phyloP scores from a whole-genome alignment of 2,329 filamentous ascomycete species.

The Cladosporium austrohemisphaericum region DNA sequence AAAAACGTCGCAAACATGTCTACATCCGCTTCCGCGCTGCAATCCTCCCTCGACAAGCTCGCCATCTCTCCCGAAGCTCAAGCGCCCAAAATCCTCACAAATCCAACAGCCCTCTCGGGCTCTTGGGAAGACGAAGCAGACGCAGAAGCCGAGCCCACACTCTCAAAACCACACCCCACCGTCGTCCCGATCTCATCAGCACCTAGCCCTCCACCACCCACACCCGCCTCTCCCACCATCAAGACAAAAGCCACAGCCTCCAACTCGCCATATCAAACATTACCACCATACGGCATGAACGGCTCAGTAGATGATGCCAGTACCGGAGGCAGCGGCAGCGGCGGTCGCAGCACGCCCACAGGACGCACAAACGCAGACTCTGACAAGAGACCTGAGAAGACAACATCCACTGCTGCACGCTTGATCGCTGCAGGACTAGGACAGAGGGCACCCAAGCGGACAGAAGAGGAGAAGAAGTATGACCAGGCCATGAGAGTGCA shows the following conservation, averaged over 20 bases:
- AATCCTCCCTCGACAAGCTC: constrained; percentile 32
- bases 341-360: background rate
- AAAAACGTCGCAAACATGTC: constrained; percentile 12
- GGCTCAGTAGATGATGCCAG: constrained; percentile 18
- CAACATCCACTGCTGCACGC: constrained; percentile 81
- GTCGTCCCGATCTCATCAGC: constrained; percentile 28
- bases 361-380: constrained; percentile 7
- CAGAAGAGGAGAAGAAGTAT: constrained; percentile 84
- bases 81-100: constrained; percentile 7
- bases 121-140: constrained; percentile 72
- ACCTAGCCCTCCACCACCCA: constrained; percentile 61
- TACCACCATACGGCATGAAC: constrained; percentile 24
- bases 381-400: constrained; percentile 69
- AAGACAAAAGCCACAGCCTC: constrained; percentile 16
- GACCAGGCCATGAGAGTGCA: constrained; percentile 78
- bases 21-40: constrained; percentile 20
- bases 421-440: constrained; percentile 89
- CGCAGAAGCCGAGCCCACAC: constrained; percentile 28
- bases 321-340: constrained; percentile 1
- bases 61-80: constrained; percentile 25
- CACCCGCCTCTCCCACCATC: constrained; percentile 57
- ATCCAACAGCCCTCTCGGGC: constrained; percentile 45
- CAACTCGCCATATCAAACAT: constrained; percentile 23
- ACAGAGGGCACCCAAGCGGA: constrained; percentile 72
- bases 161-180: constrained; percentile 25